A percentile compares a stretch with the other conserved stretches of the same genome.
These are phyloP conservation scores for Fraxinus excelsior DNA, from an alignment of 257 asterid species.

Conservation along the genomic window DNA sequence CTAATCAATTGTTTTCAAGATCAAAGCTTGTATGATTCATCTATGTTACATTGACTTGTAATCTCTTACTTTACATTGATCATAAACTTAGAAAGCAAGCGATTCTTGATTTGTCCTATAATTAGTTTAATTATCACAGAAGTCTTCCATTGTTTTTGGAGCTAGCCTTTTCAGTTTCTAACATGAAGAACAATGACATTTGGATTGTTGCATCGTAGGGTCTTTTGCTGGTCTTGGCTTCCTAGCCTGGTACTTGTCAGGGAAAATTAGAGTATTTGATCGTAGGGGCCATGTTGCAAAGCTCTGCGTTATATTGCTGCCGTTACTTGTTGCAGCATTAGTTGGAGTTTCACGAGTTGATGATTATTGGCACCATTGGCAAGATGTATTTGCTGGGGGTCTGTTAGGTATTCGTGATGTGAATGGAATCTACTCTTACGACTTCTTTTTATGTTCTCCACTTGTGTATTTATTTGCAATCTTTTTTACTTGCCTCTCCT, in stretches of 20 bases:
- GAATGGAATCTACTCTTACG: constrained; percentile 13
- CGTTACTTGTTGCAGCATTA: constrained; percentile 72
- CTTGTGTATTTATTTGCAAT: constrained; percentile 13
- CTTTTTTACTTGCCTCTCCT: constrained; percentile 24
- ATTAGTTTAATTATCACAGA: neutral
- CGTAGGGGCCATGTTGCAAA: constrained; percentile 77
- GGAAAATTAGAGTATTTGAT: constrained; percentile 69
- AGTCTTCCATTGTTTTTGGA: neutral
- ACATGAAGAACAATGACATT: constrained; percentile 8
- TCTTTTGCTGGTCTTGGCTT: constrained; percentile 89
- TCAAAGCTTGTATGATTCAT: no score
- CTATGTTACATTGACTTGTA: neutral
- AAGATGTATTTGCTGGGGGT: constrained; percentile 78
- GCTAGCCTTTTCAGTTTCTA: constrained; percentile 1
- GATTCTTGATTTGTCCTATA: neutral
- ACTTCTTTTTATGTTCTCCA: constrained; percentile 6
- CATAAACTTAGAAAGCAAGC: neutral
- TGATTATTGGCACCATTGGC: constrained; percentile 92
- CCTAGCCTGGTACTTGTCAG: constrained; percentile 73
- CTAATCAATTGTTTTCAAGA: no score
- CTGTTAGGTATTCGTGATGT: constrained; percentile 49
- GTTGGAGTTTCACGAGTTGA: constrained; percentile 83
- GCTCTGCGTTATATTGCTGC: constrained; percentile 65
- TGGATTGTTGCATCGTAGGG: constrained; percentile 51
- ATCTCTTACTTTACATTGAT: neutral